Percentiles rank a stretch among this genome's conserved stretches.
These are phyloP conservation scores for Trichoderma parareesei DNA, from an alignment of 495 filamentous ascomycete species.

Conservation along the genomic window DNA sequence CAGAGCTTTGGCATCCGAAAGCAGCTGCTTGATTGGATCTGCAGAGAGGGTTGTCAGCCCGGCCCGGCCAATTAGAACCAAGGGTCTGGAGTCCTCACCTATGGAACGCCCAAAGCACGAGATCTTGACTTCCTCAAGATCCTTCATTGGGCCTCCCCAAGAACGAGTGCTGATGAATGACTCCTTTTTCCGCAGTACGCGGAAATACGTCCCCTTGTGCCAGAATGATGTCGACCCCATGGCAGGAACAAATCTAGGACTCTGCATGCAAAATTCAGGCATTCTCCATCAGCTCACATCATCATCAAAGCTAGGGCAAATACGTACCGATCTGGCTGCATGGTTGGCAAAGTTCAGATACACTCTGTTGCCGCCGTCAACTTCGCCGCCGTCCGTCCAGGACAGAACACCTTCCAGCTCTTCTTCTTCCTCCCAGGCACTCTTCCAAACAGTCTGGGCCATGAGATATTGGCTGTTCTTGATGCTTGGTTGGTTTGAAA, in stretches of 20 bases:
- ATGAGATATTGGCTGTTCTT: conserved; percentile 46
- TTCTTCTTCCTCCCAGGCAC: conserved; percentile 44
- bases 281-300: conserved; percentile 14
- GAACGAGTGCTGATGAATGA: conserved; percentile 18
- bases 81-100: conserved; percentile 14
- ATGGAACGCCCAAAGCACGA: conserved; percentile 37
- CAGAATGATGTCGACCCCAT: conserved; percentile 34
- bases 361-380: conserved; percentile 11
- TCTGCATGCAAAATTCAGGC: conserved; percentile 10
- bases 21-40: conserved; percentile 54
- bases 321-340: conserved; percentile 26
- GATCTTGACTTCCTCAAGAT: conserved; percentile 33
- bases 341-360: conserved; percentile 40
- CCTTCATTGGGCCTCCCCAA: conserved; percentile 25
- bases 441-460: conserved; percentile 46
- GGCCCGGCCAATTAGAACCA: background rate
- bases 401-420: conserved; percentile 27
- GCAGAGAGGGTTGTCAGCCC: conserved; percentile 12
- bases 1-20: conserved; percentile 46
- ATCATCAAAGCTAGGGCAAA: conserved; percentile 2
- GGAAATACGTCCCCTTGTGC: conserved; percentile 31
- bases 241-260: conserved; percentile 33
- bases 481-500: conserved; percentile 45
- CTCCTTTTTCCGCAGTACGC: conserved; percentile 30
- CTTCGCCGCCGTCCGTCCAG: conserved; percentile 10